phyloP scores from a whole-genome alignment of 1,139 yeast genomes.

The Taphrina pruni region DNA sequence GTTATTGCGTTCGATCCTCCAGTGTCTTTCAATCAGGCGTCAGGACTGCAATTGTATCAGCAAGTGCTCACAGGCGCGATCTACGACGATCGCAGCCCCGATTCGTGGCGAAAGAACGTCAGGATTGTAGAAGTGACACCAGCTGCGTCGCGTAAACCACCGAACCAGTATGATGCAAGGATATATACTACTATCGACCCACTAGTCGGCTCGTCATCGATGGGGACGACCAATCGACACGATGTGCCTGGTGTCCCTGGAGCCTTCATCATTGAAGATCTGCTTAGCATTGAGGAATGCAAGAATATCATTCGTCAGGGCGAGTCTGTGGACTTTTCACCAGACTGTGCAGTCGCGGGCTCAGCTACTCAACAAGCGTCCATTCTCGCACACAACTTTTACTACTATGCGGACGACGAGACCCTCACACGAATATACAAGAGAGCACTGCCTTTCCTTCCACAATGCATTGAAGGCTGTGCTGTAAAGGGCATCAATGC shows the following conservation, averaged over 20 bases:
- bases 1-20: slow-evolving; percentile 19
- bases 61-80: slow-evolving; percentile 27
- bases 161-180: slow-evolving; percentile 34
- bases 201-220: not conserved
- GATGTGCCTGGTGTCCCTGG: slow-evolving; percentile 34
- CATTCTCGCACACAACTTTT: slow-evolving; percentile 39
- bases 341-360: slow-evolving; percentile 37
- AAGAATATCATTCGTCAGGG: slow-evolving; percentile 29
- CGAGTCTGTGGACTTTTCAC: slow-evolving; percentile 33
- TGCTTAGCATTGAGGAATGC: slow-evolving; percentile 23
- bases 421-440: slow-evolving; percentile 10
- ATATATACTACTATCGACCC: slow-evolving; percentile 31
- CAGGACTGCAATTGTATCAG: slow-evolving; percentile 16
- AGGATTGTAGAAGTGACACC: slow-evolving; percentile 34
- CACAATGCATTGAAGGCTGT: slow-evolving; percentile 34
- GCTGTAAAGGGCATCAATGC: slow-evolving; percentile 35
- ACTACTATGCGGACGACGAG: slow-evolving; percentile 31
- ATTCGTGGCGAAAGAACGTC: slow-evolving; percentile 5
- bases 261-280: slow-evolving; percentile 31
- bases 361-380: slow-evolving; percentile 38
- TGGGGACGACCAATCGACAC: slow-evolving; percentile 7
- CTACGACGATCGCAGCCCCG: slow-evolving; percentile 1
- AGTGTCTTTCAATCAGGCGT: slow-evolving; percentile 13
- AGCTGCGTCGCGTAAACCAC: slow-evolving; percentile 33
- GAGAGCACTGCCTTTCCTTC: slow-evolving; percentile 32